Evolutionary conservation across 805 yeast genomes (phyloP), one percentile per base, ranked within the genome.

Genomic region (Millerozyma acaciae): DNA sequence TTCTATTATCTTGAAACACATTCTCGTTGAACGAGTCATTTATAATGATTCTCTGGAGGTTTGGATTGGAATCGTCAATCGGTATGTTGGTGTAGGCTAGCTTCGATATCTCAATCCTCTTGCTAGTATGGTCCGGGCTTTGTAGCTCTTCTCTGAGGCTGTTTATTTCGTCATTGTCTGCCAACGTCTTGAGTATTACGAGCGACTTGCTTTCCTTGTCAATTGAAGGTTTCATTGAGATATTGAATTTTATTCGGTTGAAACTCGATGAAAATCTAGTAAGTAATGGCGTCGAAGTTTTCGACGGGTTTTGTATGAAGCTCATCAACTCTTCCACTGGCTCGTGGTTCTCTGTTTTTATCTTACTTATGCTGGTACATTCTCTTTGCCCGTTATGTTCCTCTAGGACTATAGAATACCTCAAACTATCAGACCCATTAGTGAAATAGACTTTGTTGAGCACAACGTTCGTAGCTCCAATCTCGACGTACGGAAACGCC

Each of bases 151-250:
- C 33, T 15, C 38, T 40, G 4, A 54, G 38, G 4, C 29, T 22
- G 2, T 38, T 38, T 2, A 34, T 27, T 9, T 41, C 37, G 14
- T 36, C 35, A 16, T 39, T 39, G n/a, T 40, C 32, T 8, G 49
- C 51, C 17, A 38, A 41, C 1, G 62, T 42, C 28, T 65, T 65
- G 8, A 60, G 55, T 9, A 66, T 60, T 0, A 60, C 38, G n/a
- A 66, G 40, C 13, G 55, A 43, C 22, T 48, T 50, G 10, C 21
- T 33, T 2, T 21, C 19, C 10, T 30, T 34, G 9, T 33, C 31
- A 9, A 17, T 24, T 4, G 18, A 9, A 4, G 47, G 44, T n/a
- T 43, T 42, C 3, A 58, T 45, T 2, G 56, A 40, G 6, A 65
- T 44, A 27, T 45, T 55, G 9, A 65, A 39, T 36, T 64, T 64